Base-by-base conservation (phyloP, 805 yeast genomes). In the Yamadazyma ubonensis region DNA sequence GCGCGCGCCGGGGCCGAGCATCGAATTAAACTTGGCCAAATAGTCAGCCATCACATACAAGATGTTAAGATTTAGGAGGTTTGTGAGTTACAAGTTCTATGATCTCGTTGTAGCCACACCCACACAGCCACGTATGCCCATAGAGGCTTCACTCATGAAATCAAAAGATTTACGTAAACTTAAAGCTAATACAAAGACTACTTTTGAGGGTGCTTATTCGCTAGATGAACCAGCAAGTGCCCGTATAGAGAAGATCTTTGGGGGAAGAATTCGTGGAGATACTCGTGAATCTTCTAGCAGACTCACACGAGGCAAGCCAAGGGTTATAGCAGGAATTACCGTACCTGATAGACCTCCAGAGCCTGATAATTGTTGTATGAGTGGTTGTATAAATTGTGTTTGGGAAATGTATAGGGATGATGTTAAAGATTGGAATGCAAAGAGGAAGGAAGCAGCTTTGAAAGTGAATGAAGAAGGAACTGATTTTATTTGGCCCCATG, bases 291-390 rank as follows among this genome's bases (percentile, higher is more conserved):
- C 70, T 11, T 64, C 73, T 1, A 61, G 70, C 48, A 49, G 73
- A 39, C 42, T 63, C 10, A 42, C 50, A 8, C 43, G 67, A 42
- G 72, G 71, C 4, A 58, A 68, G 33, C 64, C 73, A 0, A 53
- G 54, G 27, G 45, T 53, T 8, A 62, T 70, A 5, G 71, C 63
- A 1, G 97, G 97, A 0, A 69, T 93, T 0, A 59, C 57, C 6
- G 95, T 91, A 0, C 96, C 96, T 2, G 78, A 76, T n/a, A 76
- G 73, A 55, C 98, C 99, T 0, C 68, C 65, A 4, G 96, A 87
- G 51, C 98, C 98, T 1, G 96, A 90, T 51, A 89, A 91, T 59
- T 91, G 99, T 60, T 91, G 99, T 61, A 89, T 89, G 96, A 82
- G 93, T 42, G 99, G 99, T 1, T 91, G 99, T 61, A 81, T 87